Percentiles rank a stretch among this genome's conserved stretches.
These are phyloP conservation scores for Zelopaecilomyces penicillatus DNA, from an alignment of 2,329 filamentous ascomycete species.

Conservation along the genomic window DNA sequence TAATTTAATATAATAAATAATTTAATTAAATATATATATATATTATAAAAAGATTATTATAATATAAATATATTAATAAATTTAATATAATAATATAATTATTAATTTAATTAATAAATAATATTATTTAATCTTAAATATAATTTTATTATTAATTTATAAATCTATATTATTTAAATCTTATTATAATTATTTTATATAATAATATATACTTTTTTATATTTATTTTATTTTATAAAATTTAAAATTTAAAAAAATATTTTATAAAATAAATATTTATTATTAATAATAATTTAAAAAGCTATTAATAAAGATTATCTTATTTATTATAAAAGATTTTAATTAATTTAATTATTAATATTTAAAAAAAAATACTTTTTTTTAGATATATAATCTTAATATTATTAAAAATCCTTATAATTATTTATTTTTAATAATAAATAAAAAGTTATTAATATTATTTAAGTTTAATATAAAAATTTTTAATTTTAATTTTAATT, in stretches of 20 bases:
- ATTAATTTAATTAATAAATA: background rate
- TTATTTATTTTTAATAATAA: no score
- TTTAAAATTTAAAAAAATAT: background rate
- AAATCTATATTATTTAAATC: background rate
- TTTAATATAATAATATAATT: background rate
- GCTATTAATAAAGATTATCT: background rate
- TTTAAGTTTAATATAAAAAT: background rate
- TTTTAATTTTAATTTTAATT: background rate
- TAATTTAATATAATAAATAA: background rate
- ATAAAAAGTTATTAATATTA: no score
- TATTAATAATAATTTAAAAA: background rate
- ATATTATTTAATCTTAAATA: background rate
- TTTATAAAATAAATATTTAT: background rate
- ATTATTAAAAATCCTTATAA: background rate
- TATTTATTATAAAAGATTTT: background rate
- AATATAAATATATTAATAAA: no score
- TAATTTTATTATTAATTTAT: background rate
- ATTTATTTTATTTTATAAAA: background rate
- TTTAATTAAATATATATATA: background rate
- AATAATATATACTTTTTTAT: background rate
- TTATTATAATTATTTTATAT: background rate
- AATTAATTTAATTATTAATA: no score
- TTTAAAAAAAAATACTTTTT: background rate
- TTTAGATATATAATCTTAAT: background rate
- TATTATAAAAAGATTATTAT: background rate